Evolutionary conservation across 805 yeast genomes (phyloP).

Genomic region (Metschnikowia continentalis): DNA sequence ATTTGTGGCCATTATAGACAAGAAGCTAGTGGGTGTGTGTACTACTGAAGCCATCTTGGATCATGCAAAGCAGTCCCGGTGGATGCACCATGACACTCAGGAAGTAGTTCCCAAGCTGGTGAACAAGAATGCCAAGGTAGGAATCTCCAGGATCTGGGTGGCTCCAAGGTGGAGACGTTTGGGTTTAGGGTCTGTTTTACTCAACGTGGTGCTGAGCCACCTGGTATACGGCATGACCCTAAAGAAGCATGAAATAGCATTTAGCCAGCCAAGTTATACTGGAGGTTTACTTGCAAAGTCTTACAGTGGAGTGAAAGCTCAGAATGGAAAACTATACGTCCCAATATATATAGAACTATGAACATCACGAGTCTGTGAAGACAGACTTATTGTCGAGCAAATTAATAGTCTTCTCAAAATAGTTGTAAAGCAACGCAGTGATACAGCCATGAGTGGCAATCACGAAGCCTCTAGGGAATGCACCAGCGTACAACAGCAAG

Average conservation of each 20-base stretch:
- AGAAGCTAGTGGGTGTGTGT: slow-evolving; percentile 52
- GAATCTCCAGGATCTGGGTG: slow-evolving; percentile 43
- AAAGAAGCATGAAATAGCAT: slow-evolving; percentile 46
- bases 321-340: slow-evolving; percentile 45
- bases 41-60: slow-evolving; percentile 44
- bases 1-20: slow-evolving; percentile 45
- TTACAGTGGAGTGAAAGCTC: slow-evolving; percentile 55
- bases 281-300: slow-evolving; percentile 57
- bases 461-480: slow-evolving; percentile 61
- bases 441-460: slow-evolving; percentile 70
- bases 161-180: slow-evolving; percentile 42
- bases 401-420: slow-evolving; percentile 36
- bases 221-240: slow-evolving; percentile 49
- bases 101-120: slow-evolving; percentile 44
- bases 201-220: slow-evolving; percentile 41
- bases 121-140: slow-evolving; percentile 31
- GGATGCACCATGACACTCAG: slow-evolving; percentile 58
- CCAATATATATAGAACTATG: slow-evolving; percentile 44
- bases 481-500: slow-evolving; percentile 31
- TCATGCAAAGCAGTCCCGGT: slow-evolving; percentile 36
- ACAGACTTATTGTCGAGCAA: slow-evolving; percentile 15
- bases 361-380: slow-evolving; percentile 14
- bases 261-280: slow-evolving; percentile 68
- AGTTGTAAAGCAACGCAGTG: slow-evolving; percentile 59
- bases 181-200: slow-evolving; percentile 47